Percentiles rank a stretch among this genome's conserved stretches.
Conservation (phyloP, 2,329 filamentous ascomycete species). For the Truncatella angustata region DNA sequence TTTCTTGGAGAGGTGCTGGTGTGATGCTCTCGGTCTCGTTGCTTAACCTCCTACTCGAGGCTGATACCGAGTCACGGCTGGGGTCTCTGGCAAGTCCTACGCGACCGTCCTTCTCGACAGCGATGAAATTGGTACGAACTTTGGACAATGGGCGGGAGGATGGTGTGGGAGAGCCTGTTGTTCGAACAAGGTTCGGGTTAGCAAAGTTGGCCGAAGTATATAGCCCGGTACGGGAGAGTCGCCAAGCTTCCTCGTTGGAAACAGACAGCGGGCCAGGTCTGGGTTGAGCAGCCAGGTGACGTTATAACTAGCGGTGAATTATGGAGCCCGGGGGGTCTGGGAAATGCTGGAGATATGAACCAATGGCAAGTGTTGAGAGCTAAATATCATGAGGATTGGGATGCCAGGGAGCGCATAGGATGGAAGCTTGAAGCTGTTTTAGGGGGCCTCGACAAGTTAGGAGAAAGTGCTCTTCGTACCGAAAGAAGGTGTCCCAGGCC, state of each 20-base stretch:
- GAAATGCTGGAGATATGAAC: too few relatives aligned
- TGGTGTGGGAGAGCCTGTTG: conserved; percentile 30
- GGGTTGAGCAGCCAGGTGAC: too few relatives aligned
- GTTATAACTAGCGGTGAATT: neutral
- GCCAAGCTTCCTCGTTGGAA: too few relatives aligned
- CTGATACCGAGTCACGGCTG: conserved; percentile 40
- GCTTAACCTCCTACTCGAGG: conserved; percentile 33
- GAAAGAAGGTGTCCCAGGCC: too few relatives aligned
- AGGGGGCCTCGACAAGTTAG: conserved; percentile 6
- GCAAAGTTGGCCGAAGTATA: conserved; percentile 14
- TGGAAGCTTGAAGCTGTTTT: neutral
- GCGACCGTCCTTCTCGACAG: conserved; percentile 65
- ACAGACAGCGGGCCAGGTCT: too few relatives aligned
- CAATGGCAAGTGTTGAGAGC: too few relatives aligned
- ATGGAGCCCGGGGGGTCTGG: neutral
- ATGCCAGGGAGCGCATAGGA: neutral
- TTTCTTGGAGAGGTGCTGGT: conserved; percentile 38
- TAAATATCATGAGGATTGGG: too few relatives aligned
- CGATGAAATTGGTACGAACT: conserved; percentile 72
- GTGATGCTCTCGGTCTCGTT: conserved; percentile 37
- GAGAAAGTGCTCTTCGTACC: conserved; percentile 17
- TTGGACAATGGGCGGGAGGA: conserved; percentile 69
- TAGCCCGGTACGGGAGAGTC: too few relatives aligned
- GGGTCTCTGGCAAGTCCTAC: conserved; percentile 49
- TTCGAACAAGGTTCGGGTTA: conserved; percentile 28